Percentiles rank a stretch among this genome's conserved stretches.
These are phyloP conservation scores for Rutidosis leptorrhynchoides DNA, from an alignment of 129 eudicot species.

Conservation along the genomic window DNA sequence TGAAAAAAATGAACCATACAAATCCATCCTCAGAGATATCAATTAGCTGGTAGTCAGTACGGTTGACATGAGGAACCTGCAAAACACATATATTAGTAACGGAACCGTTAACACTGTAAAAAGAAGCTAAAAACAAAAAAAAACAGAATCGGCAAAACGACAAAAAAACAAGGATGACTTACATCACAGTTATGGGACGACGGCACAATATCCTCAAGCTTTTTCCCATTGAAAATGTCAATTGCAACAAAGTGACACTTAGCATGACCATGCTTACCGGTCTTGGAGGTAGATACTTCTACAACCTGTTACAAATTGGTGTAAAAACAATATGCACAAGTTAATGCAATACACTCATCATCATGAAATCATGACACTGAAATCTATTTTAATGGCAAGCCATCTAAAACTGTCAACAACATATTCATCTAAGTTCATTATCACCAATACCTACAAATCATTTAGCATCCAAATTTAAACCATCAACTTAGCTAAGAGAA, in stretches of 20 bases:
- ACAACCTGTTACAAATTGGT: slow-evolving; percentile 21
- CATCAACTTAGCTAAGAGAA: neutral
- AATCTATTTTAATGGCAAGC: neutral
- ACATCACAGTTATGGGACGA: slow-evolving; percentile 77
- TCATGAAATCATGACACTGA: neutral
- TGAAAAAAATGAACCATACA: slow-evolving; percentile 34
- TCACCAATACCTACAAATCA: neutral
- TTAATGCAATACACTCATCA: neutral
- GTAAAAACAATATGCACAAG: neutral
- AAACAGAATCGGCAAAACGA: neutral
- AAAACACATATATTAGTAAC: neutral
- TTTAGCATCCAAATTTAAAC: neutral
- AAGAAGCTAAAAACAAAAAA: neutral
- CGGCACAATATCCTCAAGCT: slow-evolving; percentile 75
- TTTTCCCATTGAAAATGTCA: slow-evolving; percentile 64
- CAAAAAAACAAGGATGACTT: slow-evolving; percentile 15
- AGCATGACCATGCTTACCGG: slow-evolving; percentile 79
- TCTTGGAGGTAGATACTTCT: slow-evolving; percentile 77
- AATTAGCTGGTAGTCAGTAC: slow-evolving; percentile 65
- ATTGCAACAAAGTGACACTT: slow-evolving; percentile 76
- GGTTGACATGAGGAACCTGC: slow-evolving; percentile 69
- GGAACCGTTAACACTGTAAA: neutral
- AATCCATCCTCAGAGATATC: slow-evolving; percentile 72
- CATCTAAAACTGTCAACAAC: neutral
- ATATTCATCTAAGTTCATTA: neutral